These are phyloP conservation scores for Penicillium samsonianum DNA, from an alignment of 495 filamentous ascomycete genomes.

Conservation along the genomic window DNA sequence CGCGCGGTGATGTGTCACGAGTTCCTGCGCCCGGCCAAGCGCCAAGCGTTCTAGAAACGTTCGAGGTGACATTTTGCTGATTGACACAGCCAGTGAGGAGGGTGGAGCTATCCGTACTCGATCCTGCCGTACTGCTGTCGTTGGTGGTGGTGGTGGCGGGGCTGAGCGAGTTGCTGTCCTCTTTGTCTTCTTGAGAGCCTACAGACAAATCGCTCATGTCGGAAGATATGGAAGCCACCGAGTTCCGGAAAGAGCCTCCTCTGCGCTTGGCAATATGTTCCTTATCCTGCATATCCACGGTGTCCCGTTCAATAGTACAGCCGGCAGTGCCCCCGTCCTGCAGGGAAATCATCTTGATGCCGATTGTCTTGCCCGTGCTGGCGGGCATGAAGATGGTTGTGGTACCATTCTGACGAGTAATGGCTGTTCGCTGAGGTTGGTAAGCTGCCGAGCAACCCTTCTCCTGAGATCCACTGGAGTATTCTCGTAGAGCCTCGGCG, in stretches of 20 bases:
- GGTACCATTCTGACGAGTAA: slow-evolving; percentile 67
- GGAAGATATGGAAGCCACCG: slow-evolving; percentile 42
- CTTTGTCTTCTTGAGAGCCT: slow-evolving; percentile 33
- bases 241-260: slow-evolving; percentile 26
- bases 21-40: slow-evolving; percentile 44
- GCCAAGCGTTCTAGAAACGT: slow-evolving; percentile 35
- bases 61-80: slow-evolving; percentile 32
- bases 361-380: slow-evolving; percentile 55
- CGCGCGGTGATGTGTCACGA: slow-evolving; percentile 66
- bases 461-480: slow-evolving; percentile 68
- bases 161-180: slow-evolving; percentile 7
- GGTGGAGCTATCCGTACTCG: slow-evolving; percentile 27
- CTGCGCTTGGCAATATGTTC: slow-evolving; percentile 20
- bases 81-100: slow-evolving; percentile 40
- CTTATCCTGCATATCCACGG: slow-evolving; percentile 19
- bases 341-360: slow-evolving; percentile 64
- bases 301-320: slow-evolving; percentile 34
- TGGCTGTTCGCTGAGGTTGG: slow-evolving; percentile 74
- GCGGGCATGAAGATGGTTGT: slow-evolving; percentile 95
- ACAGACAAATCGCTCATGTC: slow-evolving; percentile 44
- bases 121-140: slow-evolving; percentile 32
- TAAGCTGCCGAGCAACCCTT: slow-evolving; percentile 61
- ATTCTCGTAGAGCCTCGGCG: slow-evolving; percentile 75
- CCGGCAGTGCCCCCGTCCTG: slow-evolving; percentile 40
- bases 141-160: slow-evolving; percentile 27